Percentiles rank a stretch among this genome's conserved stretches.
These are phyloP conservation scores for Comarum palustre DNA, from an alignment of 306 rosid species.

Conservation along the genomic window DNA sequence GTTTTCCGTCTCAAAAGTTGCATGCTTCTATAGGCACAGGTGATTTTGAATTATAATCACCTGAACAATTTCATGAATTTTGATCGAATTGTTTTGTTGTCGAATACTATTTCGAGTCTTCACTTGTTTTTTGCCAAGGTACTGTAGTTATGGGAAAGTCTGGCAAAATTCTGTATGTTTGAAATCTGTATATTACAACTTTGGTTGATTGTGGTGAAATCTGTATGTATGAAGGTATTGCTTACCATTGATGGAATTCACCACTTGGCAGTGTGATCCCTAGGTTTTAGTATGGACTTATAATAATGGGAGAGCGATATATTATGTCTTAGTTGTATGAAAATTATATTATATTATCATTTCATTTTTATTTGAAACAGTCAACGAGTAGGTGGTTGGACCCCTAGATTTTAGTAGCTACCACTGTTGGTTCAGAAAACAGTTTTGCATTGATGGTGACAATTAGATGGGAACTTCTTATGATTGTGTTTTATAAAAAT, in stretches of 20 bases:
- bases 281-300: not conserved
- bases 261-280: not conserved
- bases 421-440: not conserved
- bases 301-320: not conserved
- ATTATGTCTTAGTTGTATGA: too few species aligned
- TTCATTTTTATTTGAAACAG: not conserved
- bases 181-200: not conserved
- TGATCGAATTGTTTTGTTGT: not conserved
- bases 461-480: not conserved
- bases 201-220: not conserved
- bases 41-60: conserved; percentile 18
- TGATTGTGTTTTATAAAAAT: not conserved
- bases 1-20: conserved; percentile 52
- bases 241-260: not conserved
- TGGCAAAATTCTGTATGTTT: too few species aligned
- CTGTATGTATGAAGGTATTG: not conserved
- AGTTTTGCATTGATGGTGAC: not conserved
- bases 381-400: not conserved
- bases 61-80: not conserved
- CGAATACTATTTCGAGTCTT: not conserved
- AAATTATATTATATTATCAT: too few species aligned
- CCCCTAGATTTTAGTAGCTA: not conserved
- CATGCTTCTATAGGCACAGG: conserved; percentile 66
- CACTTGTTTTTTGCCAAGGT: not conserved
- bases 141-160: not conserved